Base-by-base conservation (phyloP, 257 asterid genomes). In the Vinca minor region DNA sequence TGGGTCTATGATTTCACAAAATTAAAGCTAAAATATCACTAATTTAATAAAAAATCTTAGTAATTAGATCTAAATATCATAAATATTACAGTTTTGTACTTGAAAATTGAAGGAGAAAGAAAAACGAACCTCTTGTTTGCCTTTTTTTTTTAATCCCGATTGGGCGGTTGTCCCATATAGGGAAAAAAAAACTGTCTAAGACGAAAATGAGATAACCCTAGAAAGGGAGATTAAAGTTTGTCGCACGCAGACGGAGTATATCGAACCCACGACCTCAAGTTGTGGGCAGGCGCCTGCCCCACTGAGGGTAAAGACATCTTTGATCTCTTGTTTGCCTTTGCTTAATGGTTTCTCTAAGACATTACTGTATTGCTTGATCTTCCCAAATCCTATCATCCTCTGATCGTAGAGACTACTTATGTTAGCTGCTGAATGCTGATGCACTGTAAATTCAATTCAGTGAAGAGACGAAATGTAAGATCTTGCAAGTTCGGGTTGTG, bases 281-380 rank as follows among this genome's bases (percentile, higher is more conserved):
- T n/a, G n/a, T n/a, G n/a, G n/a, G n/a, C n/a, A n/a, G n/a, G n/a
- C n/a, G n/a, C n/a, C n/a, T n/a, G n/a, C n/a, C n/a, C n/a, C n/a
- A n/a, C n/a, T n/a, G n/a, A n/a, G n/a, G n/a, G n/a, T n/a, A n/a
- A n/a, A n/a, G n/a, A n/a, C n/a, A n/a, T n/a, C n/a, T n/a, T n/a
- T n/a, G n/a, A n/a, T n/a, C n/a, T n/a, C n/a, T n/a, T n/a, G n/a
- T 69, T 89, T 92, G 62, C 96, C 98, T 77, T 92, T 92, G 82
- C 96, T 76, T 60, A 92, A 76, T 46, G 98, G 98, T 72, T 80
- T 83, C 50, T 89, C 96, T 13, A 92, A 79, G 35, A 92, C 95
- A 77, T 89, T 89, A 0, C 88, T 52, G 58, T 89, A 89, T 72
- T 87, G 98, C 82, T 89, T 89, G 50, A 84, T 84, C 77, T 89